These are phyloP conservation scores for Saccharomycopsis sp. DNA, from an alignment of 805 yeast genomes.

Conservation along the genomic window DNA sequence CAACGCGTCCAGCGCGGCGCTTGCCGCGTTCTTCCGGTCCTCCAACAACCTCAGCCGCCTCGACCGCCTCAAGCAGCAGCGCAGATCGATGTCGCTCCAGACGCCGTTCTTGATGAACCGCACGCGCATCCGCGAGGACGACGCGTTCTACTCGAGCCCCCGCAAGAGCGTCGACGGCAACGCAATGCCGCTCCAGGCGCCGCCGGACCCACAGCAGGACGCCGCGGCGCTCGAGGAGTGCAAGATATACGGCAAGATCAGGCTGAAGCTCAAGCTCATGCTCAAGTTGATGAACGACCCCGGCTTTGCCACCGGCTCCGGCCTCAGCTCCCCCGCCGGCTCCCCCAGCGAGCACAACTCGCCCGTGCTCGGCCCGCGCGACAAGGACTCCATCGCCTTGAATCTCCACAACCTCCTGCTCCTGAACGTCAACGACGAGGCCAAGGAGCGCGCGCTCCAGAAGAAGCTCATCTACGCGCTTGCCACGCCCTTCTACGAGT, in stretches of 20 bases:
- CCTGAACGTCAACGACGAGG: slow-evolving; percentile 31
- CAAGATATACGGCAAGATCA: slow-evolving; percentile 10
- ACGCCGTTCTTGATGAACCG: slow-evolving; percentile 19
- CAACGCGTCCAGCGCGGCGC: slow-evolving; percentile 37
- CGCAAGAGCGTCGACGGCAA: background rate
- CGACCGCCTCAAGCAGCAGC: background rate
- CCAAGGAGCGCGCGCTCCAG: slow-evolving; percentile 37
- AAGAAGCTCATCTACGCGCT: slow-evolving; percentile 51
- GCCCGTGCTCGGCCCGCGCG: background rate
- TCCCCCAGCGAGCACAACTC: background rate
- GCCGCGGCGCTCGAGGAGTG: slow-evolving; percentile 6
- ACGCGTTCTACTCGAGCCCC: background rate
- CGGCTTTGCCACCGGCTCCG: slow-evolving; percentile 1
- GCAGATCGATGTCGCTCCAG: slow-evolving; percentile 14
- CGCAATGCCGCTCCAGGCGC: background rate
- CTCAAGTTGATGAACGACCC: slow-evolving; percentile 12
- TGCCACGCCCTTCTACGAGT: slow-evolving; percentile 52
- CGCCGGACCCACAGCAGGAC: background rate
- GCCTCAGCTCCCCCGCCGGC: no score
- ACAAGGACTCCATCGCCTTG: slow-evolving; percentile 36
- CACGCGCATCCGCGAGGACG: background rate
- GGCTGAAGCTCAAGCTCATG: slow-evolving; percentile 16
- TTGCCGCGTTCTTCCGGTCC: slow-evolving; percentile 30
- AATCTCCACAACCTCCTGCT: slow-evolving; percentile 54
- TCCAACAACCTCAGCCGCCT: background rate